phyloP scores from a whole-genome alignment of 2,329 filamentous ascomycete genomes.

The Macroventuria anomochaeta region DNA sequence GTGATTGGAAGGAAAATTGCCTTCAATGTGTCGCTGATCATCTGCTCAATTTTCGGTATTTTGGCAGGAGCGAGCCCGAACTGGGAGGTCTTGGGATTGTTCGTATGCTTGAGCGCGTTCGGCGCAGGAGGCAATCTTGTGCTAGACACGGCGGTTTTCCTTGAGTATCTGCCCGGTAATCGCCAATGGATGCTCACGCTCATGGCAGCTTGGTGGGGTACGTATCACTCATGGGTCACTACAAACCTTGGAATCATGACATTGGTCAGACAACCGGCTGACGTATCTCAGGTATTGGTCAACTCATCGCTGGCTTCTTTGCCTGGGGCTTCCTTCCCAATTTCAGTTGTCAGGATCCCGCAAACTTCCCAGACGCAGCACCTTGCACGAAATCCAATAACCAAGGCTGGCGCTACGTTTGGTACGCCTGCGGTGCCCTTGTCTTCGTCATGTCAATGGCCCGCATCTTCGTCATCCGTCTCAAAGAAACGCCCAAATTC shows the following conservation, averaged over 20 bases:
- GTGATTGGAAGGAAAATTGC: constrained; percentile 71
- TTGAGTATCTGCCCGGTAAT: constrained; percentile 63
- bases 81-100: constrained; percentile 69
- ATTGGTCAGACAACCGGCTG: background rate
- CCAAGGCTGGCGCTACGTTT: constrained; percentile 64
- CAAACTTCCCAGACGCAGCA: constrained; percentile 44
- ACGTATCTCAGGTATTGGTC: constrained; percentile 51
- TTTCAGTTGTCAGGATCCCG: constrained; percentile 54
- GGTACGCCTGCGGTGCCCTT: constrained; percentile 60
- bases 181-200: constrained; percentile 70
- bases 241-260: background rate
- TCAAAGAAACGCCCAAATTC: constrained; percentile 65
- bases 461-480: constrained; percentile 61
- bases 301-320: constrained; percentile 60
- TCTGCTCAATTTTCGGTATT: constrained; percentile 67
- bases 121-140: constrained; percentile 70
- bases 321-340: constrained; percentile 62
- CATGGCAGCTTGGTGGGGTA: constrained; percentile 65
- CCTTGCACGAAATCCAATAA: constrained; percentile 60
- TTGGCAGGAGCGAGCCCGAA: constrained; percentile 71
- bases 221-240: background rate
- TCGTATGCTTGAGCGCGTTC: constrained; percentile 68
- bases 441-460: constrained; percentile 61
- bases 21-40: constrained; percentile 71
- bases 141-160: constrained; percentile 66